phyloP scores from a whole-genome alignment of 768 basidiomycete genomes.

The Rhodotorula babjevae region DNA sequence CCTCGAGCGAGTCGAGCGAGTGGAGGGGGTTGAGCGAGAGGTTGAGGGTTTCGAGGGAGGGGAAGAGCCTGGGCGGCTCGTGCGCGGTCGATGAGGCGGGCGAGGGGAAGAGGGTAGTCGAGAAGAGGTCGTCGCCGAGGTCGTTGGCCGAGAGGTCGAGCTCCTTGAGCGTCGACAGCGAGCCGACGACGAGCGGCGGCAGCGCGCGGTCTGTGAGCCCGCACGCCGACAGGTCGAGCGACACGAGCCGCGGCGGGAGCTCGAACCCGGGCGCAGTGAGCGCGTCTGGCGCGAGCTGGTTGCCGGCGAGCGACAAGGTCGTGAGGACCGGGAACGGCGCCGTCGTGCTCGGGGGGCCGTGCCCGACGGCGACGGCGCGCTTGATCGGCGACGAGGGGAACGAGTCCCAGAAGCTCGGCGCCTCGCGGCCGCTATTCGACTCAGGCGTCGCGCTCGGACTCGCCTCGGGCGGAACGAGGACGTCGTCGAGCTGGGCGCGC shows the following conservation, averaged over 20 bases:
- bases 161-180: background rate
- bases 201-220: slow-evolving; percentile 2
- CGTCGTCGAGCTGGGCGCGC: background rate
- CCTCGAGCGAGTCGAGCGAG: slow-evolving; percentile 12
- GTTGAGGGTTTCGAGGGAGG: slow-evolving; percentile 7
- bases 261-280: slow-evolving; percentile 8
- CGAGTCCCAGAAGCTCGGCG: slow-evolving; percentile 9
- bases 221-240: slow-evolving; percentile 18
- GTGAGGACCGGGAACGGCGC: slow-evolving; percentile 17
- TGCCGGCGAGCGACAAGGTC: background rate
- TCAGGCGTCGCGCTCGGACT: slow-evolving; percentile 30
- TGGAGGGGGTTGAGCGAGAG: slow-evolving; percentile 23
- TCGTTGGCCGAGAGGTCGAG: slow-evolving; percentile 23
- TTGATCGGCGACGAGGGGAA: background rate
- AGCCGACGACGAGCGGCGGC: background rate
- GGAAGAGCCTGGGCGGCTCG: slow-evolving; percentile 1
- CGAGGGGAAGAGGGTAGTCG: background rate
- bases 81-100: background rate
- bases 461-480: background rate
- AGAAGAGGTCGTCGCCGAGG: slow-evolving; percentile 16
- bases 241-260: slow-evolving; percentile 10
- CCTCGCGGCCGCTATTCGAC: background rate
- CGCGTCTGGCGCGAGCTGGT: background rate
- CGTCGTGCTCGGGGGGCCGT: background rate
- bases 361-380: too few species aligned